phyloP scores from a whole-genome alignment of 1,139 yeast genomes.

The Diutina sp. region DNA sequence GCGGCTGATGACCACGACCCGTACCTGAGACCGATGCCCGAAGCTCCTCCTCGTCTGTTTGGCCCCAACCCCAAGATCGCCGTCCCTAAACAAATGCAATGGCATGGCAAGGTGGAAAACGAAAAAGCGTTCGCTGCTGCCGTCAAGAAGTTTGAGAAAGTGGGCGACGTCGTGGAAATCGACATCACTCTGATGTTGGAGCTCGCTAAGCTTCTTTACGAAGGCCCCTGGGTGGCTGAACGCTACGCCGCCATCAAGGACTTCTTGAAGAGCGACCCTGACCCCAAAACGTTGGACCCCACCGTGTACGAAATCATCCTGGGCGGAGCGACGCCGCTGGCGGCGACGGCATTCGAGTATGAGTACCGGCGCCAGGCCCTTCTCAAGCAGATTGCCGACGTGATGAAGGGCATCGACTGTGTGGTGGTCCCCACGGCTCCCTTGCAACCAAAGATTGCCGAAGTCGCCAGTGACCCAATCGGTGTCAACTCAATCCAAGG shows the following conservation, averaged over 20 bases:
- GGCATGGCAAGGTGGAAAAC: slow-evolving; percentile 76
- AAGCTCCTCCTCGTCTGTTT: slow-evolving; percentile 48
- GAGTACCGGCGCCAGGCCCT: slow-evolving; percentile 78
- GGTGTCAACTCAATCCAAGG: slow-evolving; percentile 81
- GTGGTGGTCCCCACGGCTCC: slow-evolving; percentile 90
- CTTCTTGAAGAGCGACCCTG: slow-evolving; percentile 65
- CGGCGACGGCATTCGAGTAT: slow-evolving; percentile 70
- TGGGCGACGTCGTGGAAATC: slow-evolving; percentile 21
- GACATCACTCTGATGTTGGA: slow-evolving; percentile 68
- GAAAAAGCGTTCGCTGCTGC: slow-evolving; percentile 55
- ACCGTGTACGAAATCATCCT: slow-evolving; percentile 66
- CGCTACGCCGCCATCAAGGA: slow-evolving; percentile 75
- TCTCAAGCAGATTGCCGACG: slow-evolving; percentile 45
- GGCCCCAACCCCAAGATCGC: slow-evolving; percentile 54
- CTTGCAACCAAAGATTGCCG: slow-evolving; percentile 67
- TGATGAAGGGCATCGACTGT: slow-evolving; percentile 54
- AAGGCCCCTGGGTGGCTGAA: slow-evolving; percentile 99
- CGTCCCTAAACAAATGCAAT: slow-evolving; percentile 56
- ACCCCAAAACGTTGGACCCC: slow-evolving; percentile 62
- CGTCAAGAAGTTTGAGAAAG: slow-evolving; percentile 17
- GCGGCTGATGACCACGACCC: slow-evolving; percentile 65
- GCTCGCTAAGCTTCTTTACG: slow-evolving; percentile 82
- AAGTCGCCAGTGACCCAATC: slow-evolving; percentile 69
- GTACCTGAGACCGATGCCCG: slow-evolving; percentile 66
- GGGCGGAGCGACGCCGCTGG: slow-evolving; percentile 66